Evolutionary conservation across 441 rosid genomes (phyloP), one percentile per base, ranked within the genome.

Genomic region (Euphorbia celastroides): DNA sequence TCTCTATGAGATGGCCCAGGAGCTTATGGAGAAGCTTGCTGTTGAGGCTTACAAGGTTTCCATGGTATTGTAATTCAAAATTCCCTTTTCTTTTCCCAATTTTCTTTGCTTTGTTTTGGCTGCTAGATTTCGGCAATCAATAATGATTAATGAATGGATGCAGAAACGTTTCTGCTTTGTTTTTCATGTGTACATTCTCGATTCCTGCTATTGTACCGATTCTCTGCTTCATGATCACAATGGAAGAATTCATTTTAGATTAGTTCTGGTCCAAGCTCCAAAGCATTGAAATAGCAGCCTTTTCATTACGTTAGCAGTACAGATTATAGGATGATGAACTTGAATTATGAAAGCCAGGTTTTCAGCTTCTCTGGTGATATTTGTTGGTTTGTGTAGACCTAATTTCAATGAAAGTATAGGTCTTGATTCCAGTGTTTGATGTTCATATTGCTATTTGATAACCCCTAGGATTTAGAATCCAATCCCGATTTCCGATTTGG

Each of bases 1-100:
- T 51, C 86, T 89, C 60, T 82, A 84, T 62, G 92, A 92, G 77
- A 73, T 58, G 63, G 73, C 83, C 44, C 89, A 85, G 73, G 81
- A 64, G 5, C 80, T 92, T 12, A 80, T 88, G 96, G 93, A 92
- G 79, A 85, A 81, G 74, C 89, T 88, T 54, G 90, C 94, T 26
- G 72, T 81, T 19, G 98, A 92, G 78, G 98, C 96, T 32, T 72
- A 76, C 60, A 82, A 85, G 77, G 86, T 85, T 75, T 86, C 86
- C 57, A 88, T 85, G 98, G 98, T 89, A 52, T 71, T 83, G 70
- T 57, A 27, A 4, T 34, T 34, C 38, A 34, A 34, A 4, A 12
- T n/a, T 26, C 19, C 8, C 36, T 22, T 36, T 50, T 5, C 8
- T 14, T 31, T 26, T 62, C 1, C 4, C 22, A 14, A 41, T 57